Conservation (phyloP, 768 basidiomycete genomes). For the Hysterangium stoloniferum region DNA sequence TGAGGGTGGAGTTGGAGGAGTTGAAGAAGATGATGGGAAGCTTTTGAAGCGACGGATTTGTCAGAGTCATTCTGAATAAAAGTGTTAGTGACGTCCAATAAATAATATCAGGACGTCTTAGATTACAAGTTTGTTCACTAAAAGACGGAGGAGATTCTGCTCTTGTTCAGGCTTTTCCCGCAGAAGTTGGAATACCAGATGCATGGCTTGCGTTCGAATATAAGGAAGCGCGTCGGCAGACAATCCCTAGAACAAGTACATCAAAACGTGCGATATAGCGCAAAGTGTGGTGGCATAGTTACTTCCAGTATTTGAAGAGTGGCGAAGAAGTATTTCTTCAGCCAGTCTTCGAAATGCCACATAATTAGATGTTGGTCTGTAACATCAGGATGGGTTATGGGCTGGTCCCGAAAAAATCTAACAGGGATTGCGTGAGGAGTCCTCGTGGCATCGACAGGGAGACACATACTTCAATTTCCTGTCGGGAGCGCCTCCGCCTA, state of each 20-base stretch:
- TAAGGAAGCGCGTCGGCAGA: constrained; percentile 83
- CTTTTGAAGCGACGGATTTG: constrained; percentile 78
- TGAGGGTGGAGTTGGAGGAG: constrained; percentile 84
- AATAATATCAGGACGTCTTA: constrained; percentile 22
- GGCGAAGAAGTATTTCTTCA: constrained; percentile 95
- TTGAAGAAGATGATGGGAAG: constrained; percentile 84
- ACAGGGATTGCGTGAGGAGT: background rate
- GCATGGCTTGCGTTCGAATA: constrained; percentile 78
- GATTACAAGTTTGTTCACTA: constrained; percentile 93
- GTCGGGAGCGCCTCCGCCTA: constrained; percentile 83
- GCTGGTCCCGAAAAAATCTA: constrained; percentile 91
- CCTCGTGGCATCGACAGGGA: constrained; percentile 3
- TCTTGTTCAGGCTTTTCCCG: constrained; percentile 94
- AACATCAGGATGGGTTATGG: constrained; percentile 50
- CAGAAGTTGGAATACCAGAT: constrained; percentile 71
- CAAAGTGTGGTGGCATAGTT: constrained; percentile 13
- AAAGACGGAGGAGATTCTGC: constrained; percentile 84
- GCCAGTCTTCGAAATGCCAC: constrained; percentile 96
- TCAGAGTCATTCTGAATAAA: constrained; percentile 77
- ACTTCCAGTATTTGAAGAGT: constrained; percentile 88
- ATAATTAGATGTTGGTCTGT: constrained; percentile 68
- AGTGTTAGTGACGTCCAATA: background rate
- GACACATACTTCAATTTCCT: constrained; percentile 73
- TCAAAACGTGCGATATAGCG: background rate
- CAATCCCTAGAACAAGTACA: constrained; percentile 43